Conservation (phyloP, 352 stramenopile species). For the Chrysophaeum taylorii region DNA sequence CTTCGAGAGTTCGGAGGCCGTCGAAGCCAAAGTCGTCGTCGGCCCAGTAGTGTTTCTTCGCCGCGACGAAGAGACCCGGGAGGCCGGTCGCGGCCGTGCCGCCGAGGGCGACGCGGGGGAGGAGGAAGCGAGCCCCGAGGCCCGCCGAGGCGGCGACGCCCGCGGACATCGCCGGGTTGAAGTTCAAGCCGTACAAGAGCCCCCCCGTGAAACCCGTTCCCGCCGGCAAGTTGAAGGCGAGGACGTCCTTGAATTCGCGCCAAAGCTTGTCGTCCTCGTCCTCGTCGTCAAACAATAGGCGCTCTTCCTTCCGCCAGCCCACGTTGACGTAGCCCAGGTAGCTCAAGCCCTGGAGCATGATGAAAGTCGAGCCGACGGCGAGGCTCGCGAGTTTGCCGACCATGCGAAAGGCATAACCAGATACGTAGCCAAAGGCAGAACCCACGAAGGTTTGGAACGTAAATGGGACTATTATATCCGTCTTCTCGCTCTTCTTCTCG, state of each 20-base stretch:
- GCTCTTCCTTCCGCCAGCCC: conserved; percentile 72
- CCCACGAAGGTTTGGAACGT: too few relatives aligned
- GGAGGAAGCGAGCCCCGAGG: not conserved
- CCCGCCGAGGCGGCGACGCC: conserved; percentile 5
- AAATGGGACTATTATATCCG: too few relatives aligned
- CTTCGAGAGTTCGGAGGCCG: not conserved
- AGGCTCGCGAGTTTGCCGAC: conserved; percentile 60
- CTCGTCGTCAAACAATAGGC: conserved; percentile 60
- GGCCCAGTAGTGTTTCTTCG: not conserved
- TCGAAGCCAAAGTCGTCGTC: not conserved
- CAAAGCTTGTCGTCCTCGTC: conserved; percentile 70
- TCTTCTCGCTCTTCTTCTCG: too few relatives aligned
- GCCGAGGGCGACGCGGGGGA: conserved; percentile 16
- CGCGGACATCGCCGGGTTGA: not conserved
- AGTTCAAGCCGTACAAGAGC: conserved; percentile 52
- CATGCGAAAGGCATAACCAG: conserved; percentile 65
- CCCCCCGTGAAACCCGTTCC: conserved; percentile 59
- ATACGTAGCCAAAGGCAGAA: conserved; percentile 73
- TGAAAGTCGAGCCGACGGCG: conserved; percentile 60
- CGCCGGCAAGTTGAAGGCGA: conserved; percentile 67
- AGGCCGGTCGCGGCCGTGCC: not conserved
- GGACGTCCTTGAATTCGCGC: conserved; percentile 49
- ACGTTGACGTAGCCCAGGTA: conserved; percentile 74
- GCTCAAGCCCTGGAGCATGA: conserved; percentile 44
- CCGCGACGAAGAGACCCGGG: conserved; percentile 8